Conservation (phyloP, 2,329 filamentous ascomycete species). For the Dryadomyces quercus-mongolicae region DNA sequence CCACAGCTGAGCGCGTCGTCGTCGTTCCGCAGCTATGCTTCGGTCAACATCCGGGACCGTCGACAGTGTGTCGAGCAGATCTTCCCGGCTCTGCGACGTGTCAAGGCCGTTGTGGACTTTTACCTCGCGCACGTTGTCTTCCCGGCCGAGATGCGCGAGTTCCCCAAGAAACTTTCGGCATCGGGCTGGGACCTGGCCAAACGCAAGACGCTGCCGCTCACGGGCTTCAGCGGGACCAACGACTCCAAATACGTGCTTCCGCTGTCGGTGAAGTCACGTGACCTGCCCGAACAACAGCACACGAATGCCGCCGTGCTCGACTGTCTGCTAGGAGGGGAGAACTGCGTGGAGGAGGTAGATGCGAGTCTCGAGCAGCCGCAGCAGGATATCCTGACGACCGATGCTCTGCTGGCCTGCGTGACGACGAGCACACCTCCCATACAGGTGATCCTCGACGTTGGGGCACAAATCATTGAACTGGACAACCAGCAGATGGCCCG, state of each 20-base stretch:
- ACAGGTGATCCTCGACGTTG: conserved; percentile 57
- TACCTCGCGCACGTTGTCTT: conserved; percentile 49
- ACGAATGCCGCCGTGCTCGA: conserved; percentile 57
- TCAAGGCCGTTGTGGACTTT: conserved; percentile 48
- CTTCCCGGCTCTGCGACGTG: conserved; percentile 39
- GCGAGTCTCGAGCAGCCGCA: background rate
- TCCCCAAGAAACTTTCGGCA: conserved; percentile 47
- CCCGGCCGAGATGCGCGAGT: conserved; percentile 48
- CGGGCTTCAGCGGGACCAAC: conserved; percentile 60
- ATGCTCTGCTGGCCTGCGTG: conserved; percentile 33
- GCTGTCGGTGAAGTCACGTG: conserved; percentile 39
- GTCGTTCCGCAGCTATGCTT: conserved; percentile 27
- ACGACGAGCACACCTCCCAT: conserved; percentile 25
- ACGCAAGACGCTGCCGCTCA: conserved; percentile 33
- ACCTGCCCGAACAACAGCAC: conserved; percentile 41
- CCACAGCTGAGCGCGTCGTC: conserved; percentile 16
- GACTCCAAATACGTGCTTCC: conserved; percentile 50
- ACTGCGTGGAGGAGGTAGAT: conserved; percentile 23
- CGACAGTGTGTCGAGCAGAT: conserved; percentile 32
- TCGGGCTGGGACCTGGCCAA: conserved; percentile 56
- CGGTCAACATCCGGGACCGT: conserved; percentile 47
- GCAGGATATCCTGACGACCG: conserved; percentile 18
- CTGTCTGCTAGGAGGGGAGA: conserved; percentile 43
- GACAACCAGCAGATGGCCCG: conserved; percentile 41
- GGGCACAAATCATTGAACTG: conserved; percentile 56